Percentiles rank a stretch among this genome's conserved stretches.
Conservation (phyloP, 2,329 filamentous ascomycete species). For the Hypoxylon sp. region DNA sequence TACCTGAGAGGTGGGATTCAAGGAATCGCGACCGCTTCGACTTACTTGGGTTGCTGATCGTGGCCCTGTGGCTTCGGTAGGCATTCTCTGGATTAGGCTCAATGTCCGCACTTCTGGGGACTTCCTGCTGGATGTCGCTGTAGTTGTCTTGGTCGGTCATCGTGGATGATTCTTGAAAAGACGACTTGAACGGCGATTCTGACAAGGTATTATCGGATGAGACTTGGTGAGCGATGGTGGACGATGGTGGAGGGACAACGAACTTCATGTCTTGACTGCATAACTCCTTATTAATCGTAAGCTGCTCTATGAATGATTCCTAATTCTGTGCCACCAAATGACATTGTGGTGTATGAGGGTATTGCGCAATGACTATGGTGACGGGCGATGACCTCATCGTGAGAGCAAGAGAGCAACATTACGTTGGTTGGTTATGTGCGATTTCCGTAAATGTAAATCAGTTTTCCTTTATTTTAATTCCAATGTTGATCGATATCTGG, state of each 20-base stretch:
- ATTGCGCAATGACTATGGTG: neutral
- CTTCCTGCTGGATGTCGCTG: conserved; percentile 36
- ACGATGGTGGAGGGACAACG: neutral
- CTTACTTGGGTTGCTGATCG: conserved; percentile 30
- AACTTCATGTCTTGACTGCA: neutral
- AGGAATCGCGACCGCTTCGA: neutral
- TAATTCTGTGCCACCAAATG: neutral
- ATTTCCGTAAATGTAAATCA: neutral
- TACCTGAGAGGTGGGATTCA: neutral
- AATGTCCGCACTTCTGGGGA: conserved; percentile 6
- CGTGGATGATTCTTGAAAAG: neutral
- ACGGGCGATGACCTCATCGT: conserved; percentile 26
- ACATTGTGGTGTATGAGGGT: neutral
- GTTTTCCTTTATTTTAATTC: neutral
- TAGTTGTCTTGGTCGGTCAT: conserved; percentile 37
- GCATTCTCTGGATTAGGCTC: conserved; percentile 29
- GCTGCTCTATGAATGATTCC: neutral
- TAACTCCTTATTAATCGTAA: conserved; percentile 8
- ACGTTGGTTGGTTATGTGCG: neutral
- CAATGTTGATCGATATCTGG: neutral
- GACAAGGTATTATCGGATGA: neutral
- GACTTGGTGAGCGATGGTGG: neutral
- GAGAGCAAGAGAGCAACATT: conserved; percentile 7
- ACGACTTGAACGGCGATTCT: neutral
- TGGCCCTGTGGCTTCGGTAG: conserved; percentile 30